phyloP scores from a whole-genome alignment of 75 land plant species.

The Ceratopteris richardii region DNA sequence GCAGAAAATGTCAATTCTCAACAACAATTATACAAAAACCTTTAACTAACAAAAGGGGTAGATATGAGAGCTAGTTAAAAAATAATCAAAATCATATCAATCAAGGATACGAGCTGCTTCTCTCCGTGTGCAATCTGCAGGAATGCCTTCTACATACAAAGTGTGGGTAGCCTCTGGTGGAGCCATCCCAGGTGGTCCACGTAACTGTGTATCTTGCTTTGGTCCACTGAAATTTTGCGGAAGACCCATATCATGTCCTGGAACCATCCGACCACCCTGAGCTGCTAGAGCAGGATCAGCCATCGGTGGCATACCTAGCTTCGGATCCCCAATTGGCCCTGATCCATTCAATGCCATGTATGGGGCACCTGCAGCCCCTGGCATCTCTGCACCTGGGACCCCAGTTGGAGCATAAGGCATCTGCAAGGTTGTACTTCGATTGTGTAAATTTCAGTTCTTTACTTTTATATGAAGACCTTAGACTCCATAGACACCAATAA shows the following conservation, averaged over 20 bases:
- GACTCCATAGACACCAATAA: neutral
- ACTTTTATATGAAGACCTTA: neutral
- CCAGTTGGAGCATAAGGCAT: neutral
- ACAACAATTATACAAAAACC: neutral
- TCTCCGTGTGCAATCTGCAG: slow-evolving; percentile 60
- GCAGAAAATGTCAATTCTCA: neutral
- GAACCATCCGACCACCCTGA: slow-evolving; percentile 1
- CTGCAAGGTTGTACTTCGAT: neutral
- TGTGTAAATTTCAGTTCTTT: neutral
- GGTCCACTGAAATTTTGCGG: neutral
- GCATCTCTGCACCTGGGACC: neutral
- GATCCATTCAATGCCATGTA: neutral
- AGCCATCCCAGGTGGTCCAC: neutral
- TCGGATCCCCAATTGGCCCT: neutral
- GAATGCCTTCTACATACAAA: slow-evolving; percentile 73
- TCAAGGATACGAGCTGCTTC: slow-evolving; percentile 74
- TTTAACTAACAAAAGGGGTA: neutral
- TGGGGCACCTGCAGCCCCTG: neutral
- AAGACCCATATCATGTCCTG: neutral
- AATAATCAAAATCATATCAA: slow-evolving; percentile 4
- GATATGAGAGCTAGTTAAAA: no score
- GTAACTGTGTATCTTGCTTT: neutral
- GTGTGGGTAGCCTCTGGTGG: slow-evolving; percentile 35
- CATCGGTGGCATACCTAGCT: neutral
- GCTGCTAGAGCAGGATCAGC: neutral